Percentiles rank a stretch among this genome's conserved stretches.
Conservation (phyloP, 305 asterid species). For the Fraxinus velutina region DNA sequence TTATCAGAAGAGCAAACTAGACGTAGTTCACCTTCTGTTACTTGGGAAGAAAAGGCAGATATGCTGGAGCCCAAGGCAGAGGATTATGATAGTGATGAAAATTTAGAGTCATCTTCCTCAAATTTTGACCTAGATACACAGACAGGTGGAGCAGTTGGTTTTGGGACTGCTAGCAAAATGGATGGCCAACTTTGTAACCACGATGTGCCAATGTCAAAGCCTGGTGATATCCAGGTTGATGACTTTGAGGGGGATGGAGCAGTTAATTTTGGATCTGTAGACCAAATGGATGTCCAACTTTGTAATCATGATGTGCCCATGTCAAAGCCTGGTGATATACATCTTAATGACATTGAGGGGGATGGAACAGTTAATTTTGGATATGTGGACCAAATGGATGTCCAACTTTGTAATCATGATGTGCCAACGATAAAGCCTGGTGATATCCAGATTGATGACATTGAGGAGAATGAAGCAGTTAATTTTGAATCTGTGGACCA, state of each 20-base stretch:
- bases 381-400: background rate
- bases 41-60: conserved; percentile 55
- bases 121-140: conserved; percentile 33
- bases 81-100: conserved; percentile 31
- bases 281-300: conserved; percentile 27
- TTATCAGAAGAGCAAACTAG: conserved; percentile 50
- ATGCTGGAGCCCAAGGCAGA: conserved; percentile 27
- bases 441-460: background rate
- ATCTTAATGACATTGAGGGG: conserved; percentile 57
- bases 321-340: conserved; percentile 28
- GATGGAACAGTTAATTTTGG: conserved; percentile 6
- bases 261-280: conserved; percentile 33
- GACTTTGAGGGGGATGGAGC: conserved; percentile 41
- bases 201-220: conserved; percentile 23
- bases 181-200: conserved; percentile 28
- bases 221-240: conserved; percentile 37
- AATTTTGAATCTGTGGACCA: background rate
- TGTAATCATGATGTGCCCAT: conserved; percentile 27
- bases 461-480: background rate
- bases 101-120: conserved; percentile 35
- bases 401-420: background rate
- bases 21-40: conserved; percentile 45
- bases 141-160: conserved; percentile 27
- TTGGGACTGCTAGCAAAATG: conserved; percentile 27
- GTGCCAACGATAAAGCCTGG: background rate